Conservation (phyloP, 352 stramenopile species). For the Pythium myriotylum region DNA sequence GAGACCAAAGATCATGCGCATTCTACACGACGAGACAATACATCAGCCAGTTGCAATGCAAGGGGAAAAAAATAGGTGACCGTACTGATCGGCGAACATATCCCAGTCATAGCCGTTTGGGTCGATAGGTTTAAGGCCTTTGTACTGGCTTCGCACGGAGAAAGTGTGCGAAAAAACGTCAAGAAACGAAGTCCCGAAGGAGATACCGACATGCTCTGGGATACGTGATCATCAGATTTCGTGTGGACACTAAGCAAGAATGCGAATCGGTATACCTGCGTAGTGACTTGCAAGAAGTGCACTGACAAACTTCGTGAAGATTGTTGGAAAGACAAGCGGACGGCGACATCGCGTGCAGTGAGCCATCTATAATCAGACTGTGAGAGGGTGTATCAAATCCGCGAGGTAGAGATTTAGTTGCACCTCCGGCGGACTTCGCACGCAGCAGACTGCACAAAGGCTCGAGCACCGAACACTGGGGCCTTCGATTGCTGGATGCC, state of each 20-base stretch:
- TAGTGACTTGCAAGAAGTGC: constrained; percentile 75
- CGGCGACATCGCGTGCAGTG: constrained; percentile 60
- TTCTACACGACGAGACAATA: constrained; percentile 29
- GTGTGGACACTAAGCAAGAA: background rate
- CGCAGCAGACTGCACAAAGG: constrained; percentile 68
- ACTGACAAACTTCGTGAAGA: constrained; percentile 81
- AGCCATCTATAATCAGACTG: constrained; percentile 15
- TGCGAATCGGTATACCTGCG: constrained; percentile 47
- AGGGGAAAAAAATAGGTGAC: constrained; percentile 16
- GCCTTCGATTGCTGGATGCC: constrained; percentile 77
- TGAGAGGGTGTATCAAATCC: too few relatives aligned
- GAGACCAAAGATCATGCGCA: constrained; percentile 80
- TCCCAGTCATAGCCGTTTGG: constrained; percentile 64
- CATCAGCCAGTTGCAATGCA: constrained; percentile 14
- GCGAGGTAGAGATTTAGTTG: background rate
- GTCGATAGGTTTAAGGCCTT: constrained; percentile 68
- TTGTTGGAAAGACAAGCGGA: constrained; percentile 63
- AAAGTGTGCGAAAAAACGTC: constrained; percentile 81
- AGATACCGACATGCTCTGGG: constrained; percentile 71
- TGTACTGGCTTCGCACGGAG: constrained; percentile 66
- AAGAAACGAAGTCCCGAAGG: constrained; percentile 62
- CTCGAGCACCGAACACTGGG: constrained; percentile 74
- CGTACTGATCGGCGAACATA: constrained; percentile 72
- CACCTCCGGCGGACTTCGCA: constrained; percentile 75
- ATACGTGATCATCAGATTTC: background rate